Percentiles rank a stretch among this genome's conserved stretches.
Evolutionary conservation across 192 early-diverging fungal genomes (phyloP).

Genomic region (Funneliformis mosseae): DNA sequence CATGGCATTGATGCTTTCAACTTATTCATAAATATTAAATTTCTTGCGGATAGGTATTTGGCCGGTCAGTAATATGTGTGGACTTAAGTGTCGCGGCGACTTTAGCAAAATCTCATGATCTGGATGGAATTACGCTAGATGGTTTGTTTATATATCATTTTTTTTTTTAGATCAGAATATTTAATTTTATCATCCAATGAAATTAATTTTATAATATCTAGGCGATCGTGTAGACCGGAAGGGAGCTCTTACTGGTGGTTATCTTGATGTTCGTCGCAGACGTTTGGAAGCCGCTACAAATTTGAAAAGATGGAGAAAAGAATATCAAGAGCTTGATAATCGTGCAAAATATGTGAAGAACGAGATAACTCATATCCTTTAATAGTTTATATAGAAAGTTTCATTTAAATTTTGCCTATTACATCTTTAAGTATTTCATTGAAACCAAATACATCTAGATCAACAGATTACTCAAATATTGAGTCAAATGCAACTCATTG

Average conservation of each 20-base stretch:
- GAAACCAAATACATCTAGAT: constrained; percentile 46
- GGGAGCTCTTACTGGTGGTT: constrained; percentile 93
- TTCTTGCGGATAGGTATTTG: constrained; percentile 68
- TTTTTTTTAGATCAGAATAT: constrained; percentile 13
- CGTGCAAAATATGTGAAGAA: constrained; percentile 50
- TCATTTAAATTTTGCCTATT: not conserved
- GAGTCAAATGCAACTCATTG: constrained; percentile 58
- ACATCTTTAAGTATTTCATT: not conserved
- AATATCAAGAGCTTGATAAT: constrained; percentile 47
- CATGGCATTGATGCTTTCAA: not conserved
- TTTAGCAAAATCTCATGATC: constrained; percentile 73
- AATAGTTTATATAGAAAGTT: not conserved
- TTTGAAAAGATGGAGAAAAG: constrained; percentile 52
- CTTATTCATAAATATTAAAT: not conserved
- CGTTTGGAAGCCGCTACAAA: constrained; percentile 73
- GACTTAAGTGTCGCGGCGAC: constrained; percentile 77
- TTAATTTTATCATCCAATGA: not conserved
- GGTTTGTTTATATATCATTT: constrained; percentile 38
- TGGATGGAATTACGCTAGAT: constrained; percentile 88
- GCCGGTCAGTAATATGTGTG: constrained; percentile 84
- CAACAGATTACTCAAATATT: constrained; percentile 63
- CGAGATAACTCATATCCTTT: constrained; percentile 48
- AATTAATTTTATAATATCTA: not conserved
- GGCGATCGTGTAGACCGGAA: constrained; percentile 91
- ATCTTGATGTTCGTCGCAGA: constrained; percentile 69